Percentiles rank a stretch among this genome's conserved stretches.
Conservation (phyloP, 1,139 yeast genomes). For the Entelexis paramagnoliae region DNA sequence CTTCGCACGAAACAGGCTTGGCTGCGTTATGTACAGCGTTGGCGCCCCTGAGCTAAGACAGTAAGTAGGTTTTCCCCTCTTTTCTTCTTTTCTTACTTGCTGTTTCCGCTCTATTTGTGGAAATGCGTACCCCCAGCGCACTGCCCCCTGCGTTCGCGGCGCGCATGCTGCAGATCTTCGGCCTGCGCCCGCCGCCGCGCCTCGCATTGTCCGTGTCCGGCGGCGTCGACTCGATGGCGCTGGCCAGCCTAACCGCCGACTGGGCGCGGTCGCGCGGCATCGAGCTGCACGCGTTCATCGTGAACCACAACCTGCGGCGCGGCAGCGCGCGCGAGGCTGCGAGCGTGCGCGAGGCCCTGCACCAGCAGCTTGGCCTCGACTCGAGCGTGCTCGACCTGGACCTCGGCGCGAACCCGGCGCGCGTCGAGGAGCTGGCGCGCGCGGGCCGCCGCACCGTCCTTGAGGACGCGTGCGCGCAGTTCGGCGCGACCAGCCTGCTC, state of each 20-base stretch:
- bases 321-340: conserved; percentile 43
- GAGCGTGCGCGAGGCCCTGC: conserved; percentile 31
- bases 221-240: conserved; percentile 72
- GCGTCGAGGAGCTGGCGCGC: conserved; percentile 53
- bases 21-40: not conserved
- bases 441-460: conserved; percentile 42
- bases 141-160: conserved; percentile 11
- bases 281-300: conserved; percentile 43
- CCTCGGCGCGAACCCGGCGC: conserved; percentile 23
- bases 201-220: conserved; percentile 53
- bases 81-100: too few species aligned
- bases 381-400: conserved; percentile 12
- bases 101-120: too few species aligned
- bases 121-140: too few species aligned
- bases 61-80: not conserved
- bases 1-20: too few species aligned
- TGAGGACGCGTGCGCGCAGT: conserved; percentile 31
- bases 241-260: conserved; percentile 42
- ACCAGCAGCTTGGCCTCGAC: conserved; percentile 2
- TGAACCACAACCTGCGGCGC: conserved; percentile 47
- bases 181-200: conserved; percentile 18
- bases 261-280: conserved; percentile 16
- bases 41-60: not conserved
- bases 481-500: conserved; percentile 34
- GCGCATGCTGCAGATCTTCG: conserved; percentile 12